Base-by-base conservation (phyloP, 371 early-diverging fungal species). In the Mortierella sp. region DNA sequence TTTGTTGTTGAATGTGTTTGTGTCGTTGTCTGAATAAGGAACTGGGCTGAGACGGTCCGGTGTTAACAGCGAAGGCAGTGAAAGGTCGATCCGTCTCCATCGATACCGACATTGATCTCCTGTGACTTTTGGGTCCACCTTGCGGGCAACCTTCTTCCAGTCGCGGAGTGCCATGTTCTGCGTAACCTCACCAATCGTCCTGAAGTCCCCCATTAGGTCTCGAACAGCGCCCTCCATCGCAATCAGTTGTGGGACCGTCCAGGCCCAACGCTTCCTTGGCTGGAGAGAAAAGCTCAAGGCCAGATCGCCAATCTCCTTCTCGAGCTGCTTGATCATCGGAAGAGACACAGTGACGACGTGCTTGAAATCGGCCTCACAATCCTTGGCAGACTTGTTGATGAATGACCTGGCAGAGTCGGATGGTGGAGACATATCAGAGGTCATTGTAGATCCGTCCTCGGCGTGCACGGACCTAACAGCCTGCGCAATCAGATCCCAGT, bases 321-420 rank as follows among this genome's bases (percentile, higher is more conserved):
- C 45, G 2, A 70, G 61, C n/a, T 13, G 14, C 5, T 34, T 13
- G 22, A 8, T 14, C 64, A 16, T 63, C 45, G 24, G n/a, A 47
- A 29, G 16, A 3, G 71, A 70, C 7, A 61, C 26, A 2, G 61
- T 22, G 19, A 70, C 39, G n/a, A 70, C n/a, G 26, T 41, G 45
- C 45, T 70, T 43, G 44, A 70, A 70, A 39, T 70, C 71, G 34
- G 40, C 37, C 47, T 34, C 34, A 24, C 64, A 70, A n/a, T 70
- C 71, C 6, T 37, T 34, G 3, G 64, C 50, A 5, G 64, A 44
- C 24, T 63, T 70, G 47, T 47, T 22, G 47, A 8, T 22, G 26
- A n/a, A 9, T 14, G 65, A 48, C 37, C n/a, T n/a, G n/a, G n/a
- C n/a, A n/a, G n/a, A n/a, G n/a, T n/a, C n/a, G n/a, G n/a, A n/a